phyloP scores from a whole-genome alignment of 257 asterid species.

The Paulownia fortunei region DNA sequence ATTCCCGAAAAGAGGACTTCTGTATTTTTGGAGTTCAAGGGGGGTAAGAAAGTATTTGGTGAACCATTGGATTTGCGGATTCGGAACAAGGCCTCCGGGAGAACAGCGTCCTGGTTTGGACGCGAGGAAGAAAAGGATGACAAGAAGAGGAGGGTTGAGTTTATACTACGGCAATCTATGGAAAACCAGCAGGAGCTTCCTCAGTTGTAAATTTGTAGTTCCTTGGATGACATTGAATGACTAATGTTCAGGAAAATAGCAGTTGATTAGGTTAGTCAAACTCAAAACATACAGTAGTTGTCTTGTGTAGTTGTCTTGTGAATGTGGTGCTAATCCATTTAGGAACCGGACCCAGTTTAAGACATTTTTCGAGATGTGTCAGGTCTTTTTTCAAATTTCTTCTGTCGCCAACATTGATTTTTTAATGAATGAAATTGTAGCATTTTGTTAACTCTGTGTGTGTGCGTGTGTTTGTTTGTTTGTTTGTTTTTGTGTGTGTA shows the following conservation, averaged over 20 bases:
- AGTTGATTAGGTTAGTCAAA: constrained; percentile 71
- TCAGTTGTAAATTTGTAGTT: constrained; percentile 79
- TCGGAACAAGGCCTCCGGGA: constrained; percentile 60
- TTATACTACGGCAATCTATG: constrained; percentile 70
- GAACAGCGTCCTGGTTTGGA: constrained; percentile 62
- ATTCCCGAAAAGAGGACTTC: constrained; percentile 68
- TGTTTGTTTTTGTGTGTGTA: too few relatives aligned
- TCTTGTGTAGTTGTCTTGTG: constrained; percentile 62
- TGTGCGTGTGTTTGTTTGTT: too few relatives aligned
- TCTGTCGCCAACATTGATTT: constrained; percentile 37
- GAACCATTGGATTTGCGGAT: constrained; percentile 90
- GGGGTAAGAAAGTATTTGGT: constrained; percentile 73
- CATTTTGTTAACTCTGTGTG: background rate
- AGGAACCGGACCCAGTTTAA: constrained; percentile 48
- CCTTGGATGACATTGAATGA: constrained; percentile 49
- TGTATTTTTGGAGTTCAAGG: constrained; percentile 69
- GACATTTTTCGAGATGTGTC: constrained; percentile 65
- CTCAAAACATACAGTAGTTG: constrained; percentile 55
- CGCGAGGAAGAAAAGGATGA: constrained; percentile 89
- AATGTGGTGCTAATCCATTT: constrained; percentile 60
- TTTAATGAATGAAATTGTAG: constrained; percentile 43
- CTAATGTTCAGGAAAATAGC: constrained; percentile 48
- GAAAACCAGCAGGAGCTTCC: constrained; percentile 86
- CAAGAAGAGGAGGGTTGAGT: constrained; percentile 89
- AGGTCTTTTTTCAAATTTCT: constrained; percentile 42